These are phyloP conservation scores for Tylopilus felleus DNA, from an alignment of 768 basidiomycete species.

Conservation along the genomic window DNA sequence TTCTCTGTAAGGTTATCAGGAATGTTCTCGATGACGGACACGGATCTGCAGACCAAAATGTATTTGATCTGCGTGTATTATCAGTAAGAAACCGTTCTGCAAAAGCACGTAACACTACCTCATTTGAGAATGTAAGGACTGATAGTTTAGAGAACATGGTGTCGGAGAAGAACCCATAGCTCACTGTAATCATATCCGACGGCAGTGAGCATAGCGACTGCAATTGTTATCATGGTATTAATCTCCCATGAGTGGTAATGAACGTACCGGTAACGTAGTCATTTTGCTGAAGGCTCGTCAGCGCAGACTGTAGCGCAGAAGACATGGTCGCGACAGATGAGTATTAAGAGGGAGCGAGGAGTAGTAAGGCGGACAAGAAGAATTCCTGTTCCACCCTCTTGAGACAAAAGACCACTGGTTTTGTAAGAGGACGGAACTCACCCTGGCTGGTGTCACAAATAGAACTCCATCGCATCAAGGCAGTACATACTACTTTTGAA, in stretches of 20 bases:
- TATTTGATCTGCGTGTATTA: constrained; percentile 3
- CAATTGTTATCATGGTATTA: not conserved
- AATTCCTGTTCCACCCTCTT: too few relatives aligned
- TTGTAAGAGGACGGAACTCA: too few relatives aligned
- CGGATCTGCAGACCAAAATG: constrained; percentile 5
- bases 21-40: not conserved
- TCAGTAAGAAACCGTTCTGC: too few relatives aligned
- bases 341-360: too few relatives aligned
- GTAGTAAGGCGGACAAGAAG: too few relatives aligned
- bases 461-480: too few relatives aligned
- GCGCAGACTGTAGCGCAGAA: not conserved
- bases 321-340: too few relatives aligned
- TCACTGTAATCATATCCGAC: constrained; percentile 11
- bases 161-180: not conserved
- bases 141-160: not conserved
- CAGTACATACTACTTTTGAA: too few relatives aligned
- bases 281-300: not conserved
- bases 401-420: too few relatives aligned
- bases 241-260: not conserved
- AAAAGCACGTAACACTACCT: not conserved
- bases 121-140: constrained; percentile 11
- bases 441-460: too few relatives aligned
- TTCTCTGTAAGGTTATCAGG: not conserved
- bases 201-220: not conserved
- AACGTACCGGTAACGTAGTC: not conserved